phyloP scores from a whole-genome alignment of 1,139 yeast species.

The Sporopachydermia cereana region DNA sequence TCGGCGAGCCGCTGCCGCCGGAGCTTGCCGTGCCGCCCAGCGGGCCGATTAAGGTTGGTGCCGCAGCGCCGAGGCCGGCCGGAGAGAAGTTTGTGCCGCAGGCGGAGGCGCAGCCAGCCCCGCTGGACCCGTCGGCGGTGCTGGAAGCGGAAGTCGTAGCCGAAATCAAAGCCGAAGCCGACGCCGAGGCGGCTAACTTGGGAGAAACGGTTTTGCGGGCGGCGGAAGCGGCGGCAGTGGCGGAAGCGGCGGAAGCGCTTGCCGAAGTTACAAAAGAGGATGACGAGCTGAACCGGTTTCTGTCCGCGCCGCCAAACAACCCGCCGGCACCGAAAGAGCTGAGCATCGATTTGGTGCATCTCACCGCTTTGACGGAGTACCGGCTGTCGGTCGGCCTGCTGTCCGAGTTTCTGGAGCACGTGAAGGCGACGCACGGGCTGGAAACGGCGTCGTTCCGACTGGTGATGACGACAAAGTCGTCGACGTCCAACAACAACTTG shows the following conservation, averaged over 20 bases:
- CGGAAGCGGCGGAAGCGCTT: not conserved
- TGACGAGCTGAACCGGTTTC: too few species aligned
- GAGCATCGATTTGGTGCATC: too few species aligned
- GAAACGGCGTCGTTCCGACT: slow-evolving; percentile 3
- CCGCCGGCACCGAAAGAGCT: too few species aligned
- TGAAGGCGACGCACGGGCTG: not conserved
- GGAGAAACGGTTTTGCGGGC: not conserved
- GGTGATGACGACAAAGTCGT: not conserved
- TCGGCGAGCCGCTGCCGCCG: not conserved
- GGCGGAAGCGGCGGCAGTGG: not conserved
- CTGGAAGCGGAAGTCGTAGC: not conserved
- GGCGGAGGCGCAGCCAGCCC: too few species aligned
- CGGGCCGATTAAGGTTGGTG: too few species aligned
- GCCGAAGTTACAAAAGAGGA: too few species aligned
- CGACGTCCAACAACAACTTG: not conserved
- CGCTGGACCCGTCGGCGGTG: too few species aligned
- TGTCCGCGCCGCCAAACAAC: too few species aligned
- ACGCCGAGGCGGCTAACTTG: not conserved
- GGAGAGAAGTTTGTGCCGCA: too few species aligned
- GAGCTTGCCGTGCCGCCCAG: too few species aligned
- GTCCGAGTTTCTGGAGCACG: not conserved
- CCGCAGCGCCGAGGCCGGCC: too few species aligned
- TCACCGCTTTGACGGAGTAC: not conserved
- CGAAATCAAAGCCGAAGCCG: not conserved
- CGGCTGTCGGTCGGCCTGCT: not conserved